Conservation (phyloP, 257 asterid genomes). For the Plantago major region DNA sequence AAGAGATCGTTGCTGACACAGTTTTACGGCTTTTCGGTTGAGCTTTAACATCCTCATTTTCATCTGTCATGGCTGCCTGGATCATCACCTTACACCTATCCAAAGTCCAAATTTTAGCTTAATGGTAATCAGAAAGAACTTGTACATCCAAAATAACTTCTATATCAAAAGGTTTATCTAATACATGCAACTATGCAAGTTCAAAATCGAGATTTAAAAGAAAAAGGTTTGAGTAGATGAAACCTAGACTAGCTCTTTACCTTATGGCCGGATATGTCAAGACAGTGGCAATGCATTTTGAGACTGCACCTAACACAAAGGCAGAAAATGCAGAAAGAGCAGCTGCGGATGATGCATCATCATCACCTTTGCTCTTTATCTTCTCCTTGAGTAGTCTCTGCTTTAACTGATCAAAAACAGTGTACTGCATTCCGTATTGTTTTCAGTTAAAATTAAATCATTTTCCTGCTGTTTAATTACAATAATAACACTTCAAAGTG, state of each 20-base stretch:
- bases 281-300: conserved; percentile 90
- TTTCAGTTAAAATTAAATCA: conserved; percentile 15
- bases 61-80: conserved; percentile 72
- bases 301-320: conserved; percentile 70
- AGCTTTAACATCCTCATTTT: conserved; percentile 25
- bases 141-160: neutral
- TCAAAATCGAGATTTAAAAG: no score
- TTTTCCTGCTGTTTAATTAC: neutral
- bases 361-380: conserved; percentile 27
- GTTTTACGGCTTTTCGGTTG: conserved; percentile 45
- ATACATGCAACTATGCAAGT: no score
- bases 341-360: conserved; percentile 39
- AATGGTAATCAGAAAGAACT: neutral
- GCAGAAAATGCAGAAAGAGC: conserved; percentile 85
- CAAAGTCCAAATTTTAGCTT: conserved; percentile 10
- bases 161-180: no score
- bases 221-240: neutral
- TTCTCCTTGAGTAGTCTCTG: conserved; percentile 47
- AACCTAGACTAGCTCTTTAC: conserved; percentile 26
- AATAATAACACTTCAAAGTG: neutral
- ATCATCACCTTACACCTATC: conserved; percentile 86
- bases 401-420: conserved; percentile 85
- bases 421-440: conserved; percentile 50
- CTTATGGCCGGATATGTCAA: conserved; percentile 85
- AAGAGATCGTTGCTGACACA: conserved; percentile 39